These are phyloP conservation scores for Choanephora cucurbitarum DNA, from an alignment of 371 early-diverging fungal species.

Conservation along the genomic window DNA sequence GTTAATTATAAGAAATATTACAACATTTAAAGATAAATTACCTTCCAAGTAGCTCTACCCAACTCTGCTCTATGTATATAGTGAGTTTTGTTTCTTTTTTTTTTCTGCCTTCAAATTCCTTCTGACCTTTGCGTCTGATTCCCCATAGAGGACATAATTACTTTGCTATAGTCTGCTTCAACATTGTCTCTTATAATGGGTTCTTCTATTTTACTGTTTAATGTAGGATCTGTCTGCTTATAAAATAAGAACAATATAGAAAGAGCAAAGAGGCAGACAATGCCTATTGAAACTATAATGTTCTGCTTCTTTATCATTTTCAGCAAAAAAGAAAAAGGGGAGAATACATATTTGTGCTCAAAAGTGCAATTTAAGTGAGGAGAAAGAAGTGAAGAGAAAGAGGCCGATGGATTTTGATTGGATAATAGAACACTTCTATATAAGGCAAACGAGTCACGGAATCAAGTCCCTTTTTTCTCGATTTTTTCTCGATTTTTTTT, in stretches of 20 bases:
- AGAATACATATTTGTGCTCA: background rate
- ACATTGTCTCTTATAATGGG: background rate
- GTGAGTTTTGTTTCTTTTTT: background rate
- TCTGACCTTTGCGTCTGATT: conserved; percentile 81
- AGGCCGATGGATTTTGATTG: no score
- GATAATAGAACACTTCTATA: no score
- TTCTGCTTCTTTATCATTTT: background rate
- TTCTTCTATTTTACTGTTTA: background rate
- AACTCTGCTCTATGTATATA: conserved; percentile 70
- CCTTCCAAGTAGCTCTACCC: conserved; percentile 82
- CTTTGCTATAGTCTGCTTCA: conserved; percentile 4
- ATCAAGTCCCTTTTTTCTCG: background rate
- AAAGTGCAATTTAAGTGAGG: no score
- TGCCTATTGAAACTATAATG: background rate
- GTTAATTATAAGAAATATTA: background rate
- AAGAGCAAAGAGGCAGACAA: background rate
- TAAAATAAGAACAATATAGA: background rate
- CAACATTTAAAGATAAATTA: conserved; percentile 13
- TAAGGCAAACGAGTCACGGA: conserved; percentile 2
- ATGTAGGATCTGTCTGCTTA: background rate
- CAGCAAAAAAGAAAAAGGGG: background rate
- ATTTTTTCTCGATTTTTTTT: conserved; percentile 8
- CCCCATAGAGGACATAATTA: conserved; percentile 80
- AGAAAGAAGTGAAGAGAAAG: no score
- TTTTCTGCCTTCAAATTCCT: conserved; percentile 7